Evolutionary conservation across 2,329 filamentous ascomycete species (phyloP).

Genomic region (Fusarium temperatum): DNA sequence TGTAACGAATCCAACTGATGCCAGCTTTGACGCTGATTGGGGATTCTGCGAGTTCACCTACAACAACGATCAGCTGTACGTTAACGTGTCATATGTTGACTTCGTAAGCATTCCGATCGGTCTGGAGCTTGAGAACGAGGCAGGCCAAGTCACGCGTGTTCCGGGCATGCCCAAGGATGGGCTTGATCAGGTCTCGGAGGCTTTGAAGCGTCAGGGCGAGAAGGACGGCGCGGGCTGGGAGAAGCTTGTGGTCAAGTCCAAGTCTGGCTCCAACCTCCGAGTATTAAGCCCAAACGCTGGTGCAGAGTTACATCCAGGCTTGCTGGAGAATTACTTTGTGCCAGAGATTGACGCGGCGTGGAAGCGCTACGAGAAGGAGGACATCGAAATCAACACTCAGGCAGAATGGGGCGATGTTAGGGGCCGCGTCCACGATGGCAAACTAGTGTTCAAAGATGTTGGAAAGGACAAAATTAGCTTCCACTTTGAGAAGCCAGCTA

Average conservation of each 20-base stretch:
- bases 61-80: slow-evolving; percentile 68
- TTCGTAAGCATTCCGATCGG: slow-evolving; percentile 75
- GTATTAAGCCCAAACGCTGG: slow-evolving; percentile 64
- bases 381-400: slow-evolving; percentile 65
- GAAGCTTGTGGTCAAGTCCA: slow-evolving; percentile 57
- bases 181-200: slow-evolving; percentile 55
- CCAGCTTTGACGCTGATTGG: slow-evolving; percentile 70
- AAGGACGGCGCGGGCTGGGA: slow-evolving; percentile 62
- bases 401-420: slow-evolving; percentile 58
- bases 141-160: slow-evolving; percentile 56
- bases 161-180: slow-evolving; percentile 59
- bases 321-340: slow-evolving; percentile 62
- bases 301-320: slow-evolving; percentile 52
- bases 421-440: slow-evolving; percentile 52
- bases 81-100: slow-evolving; percentile 79
- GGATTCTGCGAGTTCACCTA: slow-evolving; percentile 76
- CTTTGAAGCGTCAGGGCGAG: slow-evolving; percentile 56
- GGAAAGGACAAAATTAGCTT: slow-evolving; percentile 45
- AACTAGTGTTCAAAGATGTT: slow-evolving; percentile 53
- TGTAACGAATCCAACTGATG: slow-evolving; percentile 70
- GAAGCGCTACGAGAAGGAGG: slow-evolving; percentile 55
- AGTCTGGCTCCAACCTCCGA: slow-evolving; percentile 54
- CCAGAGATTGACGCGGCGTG: slow-evolving; percentile 62
- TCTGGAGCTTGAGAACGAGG: slow-evolving; percentile 59
- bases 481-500: slow-evolving; percentile 56